These are phyloP conservation scores for Emiliania huxleyi DNA, from an alignment of 78 protist genomes.

Conservation along the genomic window DNA sequence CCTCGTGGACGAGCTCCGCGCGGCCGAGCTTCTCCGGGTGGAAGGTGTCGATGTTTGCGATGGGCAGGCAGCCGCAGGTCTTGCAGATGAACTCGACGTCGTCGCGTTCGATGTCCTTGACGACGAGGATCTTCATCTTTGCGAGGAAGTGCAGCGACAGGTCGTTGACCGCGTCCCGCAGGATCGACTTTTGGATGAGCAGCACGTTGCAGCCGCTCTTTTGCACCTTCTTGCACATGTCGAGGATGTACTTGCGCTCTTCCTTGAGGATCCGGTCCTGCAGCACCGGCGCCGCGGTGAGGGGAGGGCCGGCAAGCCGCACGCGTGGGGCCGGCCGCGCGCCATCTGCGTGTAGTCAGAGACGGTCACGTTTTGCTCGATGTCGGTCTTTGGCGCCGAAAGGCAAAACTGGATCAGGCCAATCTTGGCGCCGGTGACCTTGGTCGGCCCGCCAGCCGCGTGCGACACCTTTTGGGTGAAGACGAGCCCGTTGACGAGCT, in stretches of 20 bases:
- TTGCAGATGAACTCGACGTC: conserved; percentile 94
- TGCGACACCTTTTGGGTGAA: conserved; percentile 84
- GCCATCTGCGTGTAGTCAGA: conserved; percentile 86
- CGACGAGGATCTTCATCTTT: conserved; percentile 92
- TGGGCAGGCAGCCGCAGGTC: conserved; percentile 92
- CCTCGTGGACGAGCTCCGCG: conserved; percentile 91
- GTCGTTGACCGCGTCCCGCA: conserved; percentile 95
- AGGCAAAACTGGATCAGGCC: conserved; percentile 98
- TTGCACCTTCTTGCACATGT: conserved; percentile 87
- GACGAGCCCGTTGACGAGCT: conserved; percentile 90
- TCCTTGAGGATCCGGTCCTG: conserved; percentile 90
- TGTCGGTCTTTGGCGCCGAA: conserved; percentile 99
- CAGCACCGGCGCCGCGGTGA: too few species aligned
- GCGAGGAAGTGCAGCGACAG: conserved; percentile 92
- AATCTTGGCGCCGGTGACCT: conserved; percentile 91
- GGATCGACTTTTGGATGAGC: conserved; percentile 95
- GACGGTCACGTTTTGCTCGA: conserved; percentile 80
- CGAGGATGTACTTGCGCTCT: conserved; percentile 91
- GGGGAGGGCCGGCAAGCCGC: conserved; percentile 43
- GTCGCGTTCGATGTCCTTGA: conserved; percentile 96
- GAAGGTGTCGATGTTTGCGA: conserved; percentile 87
- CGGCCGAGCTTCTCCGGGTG: conserved; percentile 89
- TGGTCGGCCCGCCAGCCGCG: conserved; percentile 88
- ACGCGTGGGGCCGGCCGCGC: too few species aligned
- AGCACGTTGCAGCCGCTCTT: conserved; percentile 96